Evolutionary conservation across 2,329 filamentous ascomycete genomes (phyloP), one percentile per base, ranked within the genome.

Genomic region (Aspergillus sergii): DNA sequence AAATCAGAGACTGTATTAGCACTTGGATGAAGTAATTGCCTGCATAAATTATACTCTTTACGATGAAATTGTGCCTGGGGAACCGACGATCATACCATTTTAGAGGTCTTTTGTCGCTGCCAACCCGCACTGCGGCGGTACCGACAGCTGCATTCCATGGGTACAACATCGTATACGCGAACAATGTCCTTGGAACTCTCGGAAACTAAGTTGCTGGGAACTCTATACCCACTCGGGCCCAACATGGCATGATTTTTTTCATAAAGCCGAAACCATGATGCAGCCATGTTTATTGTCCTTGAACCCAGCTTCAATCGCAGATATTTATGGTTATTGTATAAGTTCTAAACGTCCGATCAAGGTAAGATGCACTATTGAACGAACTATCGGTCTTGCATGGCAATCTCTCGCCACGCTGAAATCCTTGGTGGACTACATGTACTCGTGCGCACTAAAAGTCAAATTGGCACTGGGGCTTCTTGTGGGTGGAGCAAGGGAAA

Each of bases 401-500:
- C 51, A 36, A 36, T 23, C 16, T 23, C 19, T 36, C 11, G n/a
- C 19, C 28, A n/a, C 51, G 30, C 9, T 36, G 14, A 36, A 36
- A 3, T 7, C 12, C 34, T 36, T 16, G 34, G 23, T 54, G n/a
- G 19, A 23, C 12, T 54, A 12, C 50, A 54, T 32, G 10, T 34
- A 19, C 50, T 54, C 30, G 51, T 54, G 51, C 9, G n/a, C 19
- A 54, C 51, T 54, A 54, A 36, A 36, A 54, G 32, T 36, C 4
- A 36, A 54, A 54, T 9, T n/a, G 19, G 50, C 12, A 21, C 48
- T 21, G 3, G 28, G 48, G 28, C 30, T 36, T 14, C 14, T 9
- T n/a, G 48, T 32, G 26, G n/a, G 51, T 54, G 51, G 50, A 54
- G 51, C 51, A 34, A 23, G 36, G 19, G n/a, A 39, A 55, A 55